These are phyloP conservation scores for Cajanus cajan DNA, from an alignment of 306 rosid species.

Conservation along the genomic window DNA sequence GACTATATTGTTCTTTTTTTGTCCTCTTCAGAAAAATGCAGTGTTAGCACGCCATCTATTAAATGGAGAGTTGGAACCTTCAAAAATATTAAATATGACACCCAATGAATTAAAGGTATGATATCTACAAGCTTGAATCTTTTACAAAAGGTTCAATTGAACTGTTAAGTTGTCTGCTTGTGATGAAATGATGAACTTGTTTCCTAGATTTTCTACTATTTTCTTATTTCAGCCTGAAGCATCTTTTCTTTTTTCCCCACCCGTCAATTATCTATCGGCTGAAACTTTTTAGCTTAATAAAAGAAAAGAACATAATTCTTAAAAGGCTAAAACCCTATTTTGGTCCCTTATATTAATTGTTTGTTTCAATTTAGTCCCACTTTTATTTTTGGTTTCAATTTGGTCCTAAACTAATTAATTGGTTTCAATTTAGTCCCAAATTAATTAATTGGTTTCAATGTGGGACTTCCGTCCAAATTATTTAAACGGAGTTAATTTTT, in stretches of 20 bases:
- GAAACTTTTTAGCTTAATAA: not conserved
- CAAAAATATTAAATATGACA: slow-evolving; percentile 79
- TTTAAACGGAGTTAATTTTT: too few relatives aligned
- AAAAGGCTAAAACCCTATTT: too few relatives aligned
- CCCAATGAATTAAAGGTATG: slow-evolving; percentile 90
- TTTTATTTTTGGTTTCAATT: too few relatives aligned
- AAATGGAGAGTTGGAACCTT: slow-evolving; percentile 82
- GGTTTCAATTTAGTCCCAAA: too few relatives aligned
- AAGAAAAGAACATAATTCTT: not conserved
- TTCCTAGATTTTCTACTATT: slow-evolving; percentile 11
- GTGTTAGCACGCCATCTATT: slow-evolving; percentile 67
- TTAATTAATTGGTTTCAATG: too few relatives aligned
- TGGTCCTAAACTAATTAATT: too few relatives aligned
- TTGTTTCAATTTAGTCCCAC: too few relatives aligned
- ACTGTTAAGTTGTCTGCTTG: not conserved
- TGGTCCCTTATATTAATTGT: too few relatives aligned
- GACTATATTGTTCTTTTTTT: not conserved
- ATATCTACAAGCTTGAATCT: not conserved
- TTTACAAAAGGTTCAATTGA: not conserved
- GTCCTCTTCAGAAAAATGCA: slow-evolving; percentile 55
- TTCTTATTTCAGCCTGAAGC: slow-evolving; percentile 6
- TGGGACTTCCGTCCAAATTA: too few relatives aligned
- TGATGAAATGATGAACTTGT: slow-evolving; percentile 13
- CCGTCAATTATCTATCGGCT: not conserved
- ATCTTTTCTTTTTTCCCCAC: not conserved